phyloP scores from a whole-genome alignment of 2,329 filamentous ascomycete species.

The Colletotrichum salicis region DNA sequence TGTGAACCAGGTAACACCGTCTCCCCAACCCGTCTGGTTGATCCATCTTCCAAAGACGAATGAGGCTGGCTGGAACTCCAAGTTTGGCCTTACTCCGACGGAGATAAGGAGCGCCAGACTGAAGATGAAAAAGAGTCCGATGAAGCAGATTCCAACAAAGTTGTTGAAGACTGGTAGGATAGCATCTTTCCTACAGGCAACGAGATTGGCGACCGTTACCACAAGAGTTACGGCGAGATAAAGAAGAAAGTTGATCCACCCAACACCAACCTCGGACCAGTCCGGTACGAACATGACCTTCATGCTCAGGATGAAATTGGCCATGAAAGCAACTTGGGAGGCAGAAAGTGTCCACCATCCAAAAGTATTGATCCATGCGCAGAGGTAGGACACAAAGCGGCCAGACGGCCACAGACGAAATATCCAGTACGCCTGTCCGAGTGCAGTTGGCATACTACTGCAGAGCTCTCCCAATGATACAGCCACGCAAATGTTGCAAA shows the following conservation, averaged over 20 bases:
- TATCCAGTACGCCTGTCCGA: slow-evolving; percentile 70
- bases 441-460: slow-evolving; percentile 52
- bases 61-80: slow-evolving; percentile 58
- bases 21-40: slow-evolving; percentile 61
- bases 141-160: not conserved
- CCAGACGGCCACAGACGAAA: slow-evolving; percentile 53
- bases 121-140: not conserved
- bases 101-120: slow-evolving; percentile 56
- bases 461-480: not conserved
- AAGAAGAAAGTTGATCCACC: not conserved
- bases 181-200: not conserved
- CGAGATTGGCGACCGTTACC: not conserved
- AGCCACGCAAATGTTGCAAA: not conserved
- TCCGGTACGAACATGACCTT: not conserved
- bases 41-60: slow-evolving; percentile 66
- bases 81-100: slow-evolving; percentile 55
- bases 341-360: slow-evolving; percentile 69
- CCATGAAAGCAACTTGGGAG: slow-evolving; percentile 68
- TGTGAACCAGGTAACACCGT: slow-evolving; percentile 68
- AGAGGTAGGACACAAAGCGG: slow-evolving; percentile 65
- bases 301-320: slow-evolving; percentile 60
- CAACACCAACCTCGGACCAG: not conserved
- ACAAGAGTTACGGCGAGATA: not conserved
- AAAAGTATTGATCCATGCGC: slow-evolving; percentile 69
- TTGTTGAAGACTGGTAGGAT: not conserved